Conservation (phyloP, 805 yeast species). For the Zygosaccharomyces kombuchaensis region DNA sequence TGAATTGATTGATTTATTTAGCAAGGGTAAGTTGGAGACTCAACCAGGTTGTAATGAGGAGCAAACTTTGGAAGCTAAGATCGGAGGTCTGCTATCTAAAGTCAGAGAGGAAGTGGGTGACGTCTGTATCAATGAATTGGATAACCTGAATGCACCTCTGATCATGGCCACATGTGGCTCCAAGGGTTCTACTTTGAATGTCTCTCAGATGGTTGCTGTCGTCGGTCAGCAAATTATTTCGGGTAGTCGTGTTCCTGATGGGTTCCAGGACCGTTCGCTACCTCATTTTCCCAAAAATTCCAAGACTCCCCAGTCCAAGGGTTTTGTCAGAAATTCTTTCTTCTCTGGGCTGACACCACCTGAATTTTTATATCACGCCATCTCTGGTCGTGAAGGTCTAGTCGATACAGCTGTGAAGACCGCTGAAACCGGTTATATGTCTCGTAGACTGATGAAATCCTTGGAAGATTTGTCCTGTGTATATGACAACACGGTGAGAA, state of each 20-base stretch:
- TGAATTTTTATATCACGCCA: conserved; percentile 96
- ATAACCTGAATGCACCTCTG: conserved; percentile 86
- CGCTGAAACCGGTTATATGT: conserved; percentile 98
- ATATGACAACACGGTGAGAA: conserved; percentile 91
- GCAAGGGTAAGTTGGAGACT: conserved; percentile 86
- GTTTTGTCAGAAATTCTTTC: conserved; percentile 95
- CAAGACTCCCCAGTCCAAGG: conserved; percentile 95
- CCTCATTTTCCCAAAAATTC: conserved; percentile 97
- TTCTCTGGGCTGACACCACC: conserved; percentile 93
- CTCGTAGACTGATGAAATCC: conserved; percentile 96
- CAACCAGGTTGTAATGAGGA: conserved; percentile 99
- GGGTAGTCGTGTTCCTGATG: conserved; percentile 99
- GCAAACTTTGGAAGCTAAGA: conserved; percentile 95
- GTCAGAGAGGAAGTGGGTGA: conserved; percentile 99
- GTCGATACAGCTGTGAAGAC: conserved; percentile 99
- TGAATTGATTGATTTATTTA: conserved; percentile 72
- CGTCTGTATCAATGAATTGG: conserved; percentile 89
- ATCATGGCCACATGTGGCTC: conserved; percentile 99
- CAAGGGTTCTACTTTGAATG: conserved; percentile 95
- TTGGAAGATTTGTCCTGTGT: conserved; percentile 91
- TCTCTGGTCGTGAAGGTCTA: conserved; percentile 98
- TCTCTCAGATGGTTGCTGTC: conserved; percentile 99
- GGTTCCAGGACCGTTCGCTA: conserved; percentile 97
- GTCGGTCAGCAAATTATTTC: conserved; percentile 98
- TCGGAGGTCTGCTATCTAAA: conserved; percentile 91